Evolutionary conservation across 2,329 filamentous ascomycete species (phyloP).

Genomic region (Diaporthe citriasiana): DNA sequence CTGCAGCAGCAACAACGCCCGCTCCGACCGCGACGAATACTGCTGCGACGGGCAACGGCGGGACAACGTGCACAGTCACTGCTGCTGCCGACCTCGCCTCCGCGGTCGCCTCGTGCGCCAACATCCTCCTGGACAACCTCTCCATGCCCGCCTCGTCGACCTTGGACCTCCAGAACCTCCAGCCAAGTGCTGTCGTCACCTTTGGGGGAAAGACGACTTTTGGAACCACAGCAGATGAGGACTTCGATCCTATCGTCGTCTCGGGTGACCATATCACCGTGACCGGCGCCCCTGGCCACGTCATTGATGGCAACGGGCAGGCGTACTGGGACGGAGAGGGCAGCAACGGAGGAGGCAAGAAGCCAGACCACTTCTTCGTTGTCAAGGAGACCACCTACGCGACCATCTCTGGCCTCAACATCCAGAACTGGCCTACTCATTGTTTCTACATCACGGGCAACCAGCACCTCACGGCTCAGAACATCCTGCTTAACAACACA

Average conservation of each 20-base stretch:
- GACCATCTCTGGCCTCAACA: slow-evolving; percentile 55
- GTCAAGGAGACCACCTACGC: slow-evolving; percentile 57
- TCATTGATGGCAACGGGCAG: slow-evolving; percentile 43
- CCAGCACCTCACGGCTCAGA: slow-evolving; percentile 53
- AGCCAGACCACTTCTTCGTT: slow-evolving; percentile 64
- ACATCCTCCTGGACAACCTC: slow-evolving; percentile 55
- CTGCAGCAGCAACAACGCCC: not conserved
- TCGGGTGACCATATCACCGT: slow-evolving; percentile 44
- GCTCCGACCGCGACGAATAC: slow-evolving; percentile 1
- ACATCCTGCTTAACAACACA: slow-evolving; percentile 56
- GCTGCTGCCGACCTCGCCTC: slow-evolving; percentile 40
- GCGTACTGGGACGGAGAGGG: slow-evolving; percentile 52
- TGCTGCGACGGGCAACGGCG: slow-evolving; percentile 17
- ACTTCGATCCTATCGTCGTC: slow-evolving; percentile 41
- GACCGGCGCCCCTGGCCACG: slow-evolving; percentile 43
- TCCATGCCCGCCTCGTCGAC: slow-evolving; percentile 54
- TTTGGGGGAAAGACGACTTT: slow-evolving; percentile 44
- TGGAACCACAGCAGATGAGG: slow-evolving; percentile 35
- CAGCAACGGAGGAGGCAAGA: slow-evolving; percentile 55
- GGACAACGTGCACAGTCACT: slow-evolving; percentile 42
- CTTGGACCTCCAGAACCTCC: slow-evolving; percentile 53
- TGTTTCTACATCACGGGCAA: slow-evolving; percentile 56
- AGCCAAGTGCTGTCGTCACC: slow-evolving; percentile 51
- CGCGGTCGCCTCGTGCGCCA: slow-evolving; percentile 50
- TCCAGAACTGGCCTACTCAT: slow-evolving; percentile 59